Evolutionary conservation across 495 filamentous ascomycete species (phyloP).

Genomic region (Penicillium macrosclerotiorum): DNA sequence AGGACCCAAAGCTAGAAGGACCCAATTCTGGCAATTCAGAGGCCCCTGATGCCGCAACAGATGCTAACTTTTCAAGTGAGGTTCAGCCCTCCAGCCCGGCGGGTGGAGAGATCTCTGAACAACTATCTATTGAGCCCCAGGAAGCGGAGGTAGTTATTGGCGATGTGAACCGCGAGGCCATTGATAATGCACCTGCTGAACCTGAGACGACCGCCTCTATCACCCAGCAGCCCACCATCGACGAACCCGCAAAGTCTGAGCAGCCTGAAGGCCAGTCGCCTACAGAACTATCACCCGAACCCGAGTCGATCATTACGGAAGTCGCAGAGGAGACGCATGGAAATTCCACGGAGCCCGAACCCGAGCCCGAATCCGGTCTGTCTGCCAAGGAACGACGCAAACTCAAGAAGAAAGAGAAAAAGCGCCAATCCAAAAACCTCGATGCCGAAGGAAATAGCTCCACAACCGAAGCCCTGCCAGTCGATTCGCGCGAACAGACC

Average conservation of each 20-base stretch:
- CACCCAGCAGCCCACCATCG: not conserved
- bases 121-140: not conserved
- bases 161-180: too few species aligned
- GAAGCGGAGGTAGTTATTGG: too few species aligned
- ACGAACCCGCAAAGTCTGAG: constrained; percentile 6
- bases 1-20: too few species aligned
- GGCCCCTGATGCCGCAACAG: too few species aligned
- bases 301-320: too few species aligned
- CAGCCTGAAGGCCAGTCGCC: constrained; percentile 5
- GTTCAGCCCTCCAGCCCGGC: not conserved
- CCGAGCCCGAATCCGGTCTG: constrained; percentile 27
- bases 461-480: constrained; percentile 1
- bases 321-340: constrained; percentile 14
- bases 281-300: constrained; percentile 8
- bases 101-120: not conserved
- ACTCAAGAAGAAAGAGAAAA: constrained; percentile 49
- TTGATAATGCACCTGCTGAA: constrained; percentile 2
- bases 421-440: constrained; percentile 33
- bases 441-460: constrained; percentile 19
- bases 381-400: constrained; percentile 44
- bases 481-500: not conserved
- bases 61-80: not conserved
- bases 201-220: constrained; percentile 3
- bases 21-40: too few species aligned
- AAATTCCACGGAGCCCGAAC: constrained; percentile 8